Conservation (phyloP, 2,329 filamentous ascomycete genomes). For the Colletotrichum gigasporum region DNA sequence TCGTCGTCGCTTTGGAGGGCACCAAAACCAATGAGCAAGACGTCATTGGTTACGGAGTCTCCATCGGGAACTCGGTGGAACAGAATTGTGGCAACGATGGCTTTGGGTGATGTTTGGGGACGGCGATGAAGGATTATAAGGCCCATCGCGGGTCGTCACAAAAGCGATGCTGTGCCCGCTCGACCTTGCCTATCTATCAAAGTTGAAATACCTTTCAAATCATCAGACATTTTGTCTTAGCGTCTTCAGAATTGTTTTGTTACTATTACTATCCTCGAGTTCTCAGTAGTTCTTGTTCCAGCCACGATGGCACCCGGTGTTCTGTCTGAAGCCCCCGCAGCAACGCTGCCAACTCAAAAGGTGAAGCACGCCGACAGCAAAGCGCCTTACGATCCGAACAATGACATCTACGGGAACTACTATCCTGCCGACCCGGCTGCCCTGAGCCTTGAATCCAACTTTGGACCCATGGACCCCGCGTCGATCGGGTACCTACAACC, state of each 20-base stretch:
- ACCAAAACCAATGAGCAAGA: not conserved
- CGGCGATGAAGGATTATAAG: too few species aligned
- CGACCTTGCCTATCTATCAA: too few species aligned
- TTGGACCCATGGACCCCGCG: conserved; percentile 2
- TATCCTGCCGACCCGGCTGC: not conserved
- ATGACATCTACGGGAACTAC: conserved; percentile 13
- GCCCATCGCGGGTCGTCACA: too few species aligned
- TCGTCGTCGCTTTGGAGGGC: not conserved
- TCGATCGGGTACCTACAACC: conserved; percentile 3
- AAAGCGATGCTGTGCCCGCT: too few species aligned
- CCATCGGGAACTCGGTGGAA: not conserved
- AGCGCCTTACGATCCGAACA: not conserved
- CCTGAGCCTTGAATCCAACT: not conserved
- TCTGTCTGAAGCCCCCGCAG: conserved; percentile 7
- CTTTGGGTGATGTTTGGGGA: too few species aligned
- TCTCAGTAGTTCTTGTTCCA: not conserved
- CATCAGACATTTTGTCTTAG: too few species aligned
- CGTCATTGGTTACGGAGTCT: not conserved
- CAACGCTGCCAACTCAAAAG: not conserved
- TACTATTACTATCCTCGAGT: too few species aligned
- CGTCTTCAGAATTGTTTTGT: too few species aligned
- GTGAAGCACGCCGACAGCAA: not conserved
- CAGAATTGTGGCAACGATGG: too few species aligned
- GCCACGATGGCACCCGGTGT: conserved; percentile 2
- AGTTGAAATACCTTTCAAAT: too few species aligned